Conservation (phyloP, 208 protist genomes). For the Leishmania arabica region DNA sequence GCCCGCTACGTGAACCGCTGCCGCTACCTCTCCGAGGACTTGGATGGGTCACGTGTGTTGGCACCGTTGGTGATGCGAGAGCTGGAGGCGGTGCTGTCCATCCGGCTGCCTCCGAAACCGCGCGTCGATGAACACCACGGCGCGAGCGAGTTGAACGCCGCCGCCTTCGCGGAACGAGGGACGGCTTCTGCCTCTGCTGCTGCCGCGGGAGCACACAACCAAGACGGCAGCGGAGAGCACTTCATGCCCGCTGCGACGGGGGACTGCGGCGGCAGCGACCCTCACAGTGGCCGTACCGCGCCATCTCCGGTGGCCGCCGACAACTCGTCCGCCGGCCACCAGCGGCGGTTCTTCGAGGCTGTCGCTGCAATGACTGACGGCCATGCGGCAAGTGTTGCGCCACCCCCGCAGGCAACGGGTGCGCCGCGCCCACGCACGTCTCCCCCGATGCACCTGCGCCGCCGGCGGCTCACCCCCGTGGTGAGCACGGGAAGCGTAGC, state of each 20-base stretch:
- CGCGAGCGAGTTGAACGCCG: not conserved
- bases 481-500: not conserved
- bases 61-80: constrained; percentile 10
- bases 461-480: not conserved
- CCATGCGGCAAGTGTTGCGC: not conserved
- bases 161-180: not conserved
- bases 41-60: constrained; percentile 26
- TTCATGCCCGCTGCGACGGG: too few relatives aligned
- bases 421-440: constrained; percentile 4
- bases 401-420: not conserved
- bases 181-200: not conserved
- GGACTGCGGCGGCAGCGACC: not conserved
- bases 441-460: constrained; percentile 11
- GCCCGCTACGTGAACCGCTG: constrained; percentile 20
- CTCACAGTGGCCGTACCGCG: not conserved
- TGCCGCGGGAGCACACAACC: not conserved
- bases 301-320: not conserved
- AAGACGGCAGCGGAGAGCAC: not conserved
- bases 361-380: not conserved
- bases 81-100: constrained; percentile 13
- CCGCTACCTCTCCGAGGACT: constrained; percentile 14
- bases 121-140: not conserved
- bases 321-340: not conserved
- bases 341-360: not conserved
- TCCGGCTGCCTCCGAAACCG: not conserved